These are phyloP conservation scores for Coemansia sp. DNA, from an alignment of 192 early-diverging fungal species.

Conservation along the genomic window DNA sequence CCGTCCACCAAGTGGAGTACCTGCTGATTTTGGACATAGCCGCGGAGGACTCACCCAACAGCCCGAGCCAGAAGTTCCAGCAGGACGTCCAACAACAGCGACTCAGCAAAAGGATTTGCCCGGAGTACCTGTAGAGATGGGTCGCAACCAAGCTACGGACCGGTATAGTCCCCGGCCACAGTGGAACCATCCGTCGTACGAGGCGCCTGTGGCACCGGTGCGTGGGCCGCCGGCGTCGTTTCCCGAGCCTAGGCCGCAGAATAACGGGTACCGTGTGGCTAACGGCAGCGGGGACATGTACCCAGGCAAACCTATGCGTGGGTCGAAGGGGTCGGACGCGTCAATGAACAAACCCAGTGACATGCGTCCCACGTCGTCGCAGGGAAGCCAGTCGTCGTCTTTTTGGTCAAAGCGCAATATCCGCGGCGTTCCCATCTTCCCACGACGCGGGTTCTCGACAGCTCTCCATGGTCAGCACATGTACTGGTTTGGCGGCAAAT, in stretches of 20 bases:
- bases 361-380: neutral
- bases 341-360: neutral
- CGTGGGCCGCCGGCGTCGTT: constrained; percentile 17
- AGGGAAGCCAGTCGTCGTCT: constrained; percentile 13
- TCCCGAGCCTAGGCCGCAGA: constrained; percentile 22
- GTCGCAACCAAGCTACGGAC: neutral
- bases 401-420: constrained; percentile 45
- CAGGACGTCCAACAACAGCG: constrained; percentile 1
- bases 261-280: constrained; percentile 4
- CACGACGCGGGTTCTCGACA: constrained; percentile 51
- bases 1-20: constrained; percentile 43
- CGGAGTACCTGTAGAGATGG: neutral
- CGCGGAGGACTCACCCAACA: constrained; percentile 31
- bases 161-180: constrained; percentile 3
- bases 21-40: constrained; percentile 39
- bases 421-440: constrained; percentile 35
- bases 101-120: constrained; percentile 5
- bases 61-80: constrained; percentile 15
- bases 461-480: constrained; percentile 40
- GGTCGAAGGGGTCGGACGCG: neutral
- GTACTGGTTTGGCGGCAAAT: constrained; percentile 53
- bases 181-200: constrained; percentile 8
- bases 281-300: constrained; percentile 9
- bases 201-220: neutral
- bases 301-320: neutral